phyloP scores from a whole-genome alignment of 2,329 filamentous ascomycete species.

The Alternaria viburni region DNA sequence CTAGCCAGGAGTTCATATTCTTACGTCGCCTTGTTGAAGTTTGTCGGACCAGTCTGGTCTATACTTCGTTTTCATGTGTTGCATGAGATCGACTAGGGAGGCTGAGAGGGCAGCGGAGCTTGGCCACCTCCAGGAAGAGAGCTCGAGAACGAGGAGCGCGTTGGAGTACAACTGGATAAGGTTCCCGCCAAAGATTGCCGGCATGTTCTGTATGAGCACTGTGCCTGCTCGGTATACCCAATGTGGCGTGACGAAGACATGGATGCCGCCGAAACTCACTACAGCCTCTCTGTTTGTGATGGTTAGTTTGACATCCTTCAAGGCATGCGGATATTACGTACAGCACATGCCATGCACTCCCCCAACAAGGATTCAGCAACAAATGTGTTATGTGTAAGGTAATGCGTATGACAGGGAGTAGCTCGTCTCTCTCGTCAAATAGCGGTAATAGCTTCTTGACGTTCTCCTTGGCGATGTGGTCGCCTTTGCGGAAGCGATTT shows the following conservation, averaged over 20 bases:
- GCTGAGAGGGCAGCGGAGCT: constrained; percentile 38
- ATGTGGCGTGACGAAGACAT: constrained; percentile 43
- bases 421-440: constrained; percentile 31
- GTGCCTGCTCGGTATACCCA: constrained; percentile 46
- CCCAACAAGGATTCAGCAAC: constrained; percentile 41
- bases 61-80: constrained; percentile 40
- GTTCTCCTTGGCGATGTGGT: constrained; percentile 23
- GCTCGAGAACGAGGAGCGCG: constrained; percentile 42
- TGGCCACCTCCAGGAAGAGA: constrained; percentile 44
- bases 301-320: background rate
- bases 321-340: background rate
- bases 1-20: constrained; percentile 26
- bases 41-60: constrained; percentile 36
- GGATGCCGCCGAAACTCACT: constrained; percentile 37
- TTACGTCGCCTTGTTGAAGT: constrained; percentile 35
- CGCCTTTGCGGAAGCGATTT: constrained; percentile 44
- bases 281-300: constrained; percentile 35
- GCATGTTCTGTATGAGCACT: constrained; percentile 42
- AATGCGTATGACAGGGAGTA: constrained; percentile 37
- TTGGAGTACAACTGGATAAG: constrained; percentile 46
- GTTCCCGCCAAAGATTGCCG: constrained; percentile 35
- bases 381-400: constrained; percentile 42
- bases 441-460: constrained; percentile 33
- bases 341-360: constrained; percentile 37
- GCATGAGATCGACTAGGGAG: constrained; percentile 40